These are phyloP conservation scores for Akanthomyces muscarius DNA, from an alignment of 2,329 filamentous ascomycete genomes.

Conservation along the genomic window DNA sequence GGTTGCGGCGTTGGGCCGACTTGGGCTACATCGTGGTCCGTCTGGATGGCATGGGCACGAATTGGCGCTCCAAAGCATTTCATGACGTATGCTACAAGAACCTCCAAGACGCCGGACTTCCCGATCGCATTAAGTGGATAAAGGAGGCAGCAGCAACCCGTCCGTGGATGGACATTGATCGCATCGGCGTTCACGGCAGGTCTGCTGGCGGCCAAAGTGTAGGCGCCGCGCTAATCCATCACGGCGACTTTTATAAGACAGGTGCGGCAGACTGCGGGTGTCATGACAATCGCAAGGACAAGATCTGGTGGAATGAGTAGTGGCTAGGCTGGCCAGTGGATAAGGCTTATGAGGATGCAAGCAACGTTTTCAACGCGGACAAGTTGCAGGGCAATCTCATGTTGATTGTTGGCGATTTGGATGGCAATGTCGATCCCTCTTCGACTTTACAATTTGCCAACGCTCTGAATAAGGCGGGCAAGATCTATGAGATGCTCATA, in stretches of 20 bases:
- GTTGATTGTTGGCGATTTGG: slow-evolving; percentile 29
- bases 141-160: slow-evolving; percentile 25
- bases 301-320: slow-evolving; percentile 31
- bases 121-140: slow-evolving; percentile 29
- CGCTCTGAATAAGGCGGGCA: slow-evolving; percentile 26
- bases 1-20: slow-evolving; percentile 25
- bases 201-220: slow-evolving; percentile 31
- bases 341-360: slow-evolving; percentile 25
- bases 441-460: slow-evolving; percentile 28
- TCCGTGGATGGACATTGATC: slow-evolving; percentile 28
- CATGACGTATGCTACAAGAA: slow-evolving; percentile 31
- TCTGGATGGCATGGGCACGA: slow-evolving; percentile 31
- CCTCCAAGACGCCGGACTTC: slow-evolving; percentile 27
- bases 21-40: slow-evolving; percentile 28
- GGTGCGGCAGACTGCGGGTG: slow-evolving; percentile 28
- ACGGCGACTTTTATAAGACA: slow-evolving; percentile 28
- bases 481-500: slow-evolving; percentile 28
- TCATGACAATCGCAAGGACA: slow-evolving; percentile 32
- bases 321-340: slow-evolving; percentile 33
- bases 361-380: slow-evolving; percentile 26
- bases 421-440: slow-evolving; percentile 29
- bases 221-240: slow-evolving; percentile 25
- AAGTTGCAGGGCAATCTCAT: slow-evolving; percentile 27
- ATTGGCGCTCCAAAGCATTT: slow-evolving; percentile 28
- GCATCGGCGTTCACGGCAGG: slow-evolving; percentile 27